These are phyloP conservation scores for Myriosclerotinia duriaeana DNA, from an alignment of 2,329 filamentous ascomycete species.

Conservation along the genomic window DNA sequence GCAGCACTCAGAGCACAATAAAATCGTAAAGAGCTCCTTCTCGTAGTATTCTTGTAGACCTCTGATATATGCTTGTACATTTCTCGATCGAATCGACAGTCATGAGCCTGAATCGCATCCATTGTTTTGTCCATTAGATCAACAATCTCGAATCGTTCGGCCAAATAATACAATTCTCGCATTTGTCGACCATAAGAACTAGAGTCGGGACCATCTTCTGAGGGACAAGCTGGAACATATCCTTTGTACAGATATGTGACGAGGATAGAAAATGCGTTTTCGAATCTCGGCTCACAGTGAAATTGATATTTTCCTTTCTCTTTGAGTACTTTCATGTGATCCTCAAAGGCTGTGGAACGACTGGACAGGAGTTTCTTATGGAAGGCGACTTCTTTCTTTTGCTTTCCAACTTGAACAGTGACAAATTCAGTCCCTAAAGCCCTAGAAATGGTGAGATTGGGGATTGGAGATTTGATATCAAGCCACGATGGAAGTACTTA, in stretches of 20 bases:
- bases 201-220: constrained; percentile 1
- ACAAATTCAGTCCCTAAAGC: constrained; percentile 17
- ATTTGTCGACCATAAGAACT: constrained; percentile 14
- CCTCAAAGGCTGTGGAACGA: constrained; percentile 21
- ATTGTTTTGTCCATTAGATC: constrained; percentile 24
- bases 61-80: constrained; percentile 16
- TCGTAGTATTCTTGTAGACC: constrained; percentile 18
- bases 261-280: constrained; percentile 19
- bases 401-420: constrained; percentile 18
- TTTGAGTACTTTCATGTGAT: constrained; percentile 17
- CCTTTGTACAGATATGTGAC: constrained; percentile 23
- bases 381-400: constrained; percentile 19
- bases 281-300: constrained; percentile 19
- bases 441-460: neutral
- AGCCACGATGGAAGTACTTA: neutral
- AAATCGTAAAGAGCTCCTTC: constrained; percentile 3
- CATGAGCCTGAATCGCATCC: constrained; percentile 19
- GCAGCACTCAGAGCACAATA: constrained; percentile 14
- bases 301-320: constrained; percentile 23
- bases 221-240: constrained; percentile 16
- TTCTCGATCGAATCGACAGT: constrained; percentile 6
- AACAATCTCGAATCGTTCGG: constrained; percentile 20
- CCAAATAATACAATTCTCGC: constrained; percentile 20
- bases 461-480: neutral
- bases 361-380: constrained; percentile 23